Conservation (phyloP, 768 basidiomycete genomes). For the Termitomyces sp. region DNA sequence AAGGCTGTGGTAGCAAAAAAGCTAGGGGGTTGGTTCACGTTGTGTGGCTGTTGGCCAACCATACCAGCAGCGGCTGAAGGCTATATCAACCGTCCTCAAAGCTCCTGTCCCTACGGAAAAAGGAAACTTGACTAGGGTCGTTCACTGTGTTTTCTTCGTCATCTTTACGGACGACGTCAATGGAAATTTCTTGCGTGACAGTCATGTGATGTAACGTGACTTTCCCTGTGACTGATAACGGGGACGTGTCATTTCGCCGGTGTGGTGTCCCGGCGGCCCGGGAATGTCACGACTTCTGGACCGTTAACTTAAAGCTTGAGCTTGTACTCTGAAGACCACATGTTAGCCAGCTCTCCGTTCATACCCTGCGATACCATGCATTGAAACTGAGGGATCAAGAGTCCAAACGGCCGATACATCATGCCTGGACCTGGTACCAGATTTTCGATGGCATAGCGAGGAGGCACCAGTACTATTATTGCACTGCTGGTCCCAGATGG, state of each 20-base stretch:
- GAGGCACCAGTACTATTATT: not conserved
- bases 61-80: conserved; percentile 26
- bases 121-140: not conserved
- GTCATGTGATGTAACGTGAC: not conserved
- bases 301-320: no score
- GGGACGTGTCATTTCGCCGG: no score
- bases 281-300: no score
- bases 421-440: not conserved
- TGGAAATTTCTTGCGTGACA: not conserved
- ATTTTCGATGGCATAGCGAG: not conserved
- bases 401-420: not conserved
- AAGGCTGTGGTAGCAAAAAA: conserved; percentile 47
- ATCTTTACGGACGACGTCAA: not conserved
- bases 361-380: not conserved
- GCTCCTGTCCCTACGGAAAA: not conserved
- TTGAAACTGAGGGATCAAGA: not conserved
- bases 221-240: not conserved
- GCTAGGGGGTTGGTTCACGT: conserved; percentile 33
- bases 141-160: not conserved
- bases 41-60: conserved; percentile 14
- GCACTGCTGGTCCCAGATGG: not conserved
- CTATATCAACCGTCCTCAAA: not conserved
- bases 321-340: no score
- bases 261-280: no score
- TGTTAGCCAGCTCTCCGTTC: not conserved